Evolutionary conservation across 2,329 filamentous ascomycete genomes (phyloP), one percentile per base, ranked within the genome.

Genomic region (Trichoderma brevicompactum): DNA sequence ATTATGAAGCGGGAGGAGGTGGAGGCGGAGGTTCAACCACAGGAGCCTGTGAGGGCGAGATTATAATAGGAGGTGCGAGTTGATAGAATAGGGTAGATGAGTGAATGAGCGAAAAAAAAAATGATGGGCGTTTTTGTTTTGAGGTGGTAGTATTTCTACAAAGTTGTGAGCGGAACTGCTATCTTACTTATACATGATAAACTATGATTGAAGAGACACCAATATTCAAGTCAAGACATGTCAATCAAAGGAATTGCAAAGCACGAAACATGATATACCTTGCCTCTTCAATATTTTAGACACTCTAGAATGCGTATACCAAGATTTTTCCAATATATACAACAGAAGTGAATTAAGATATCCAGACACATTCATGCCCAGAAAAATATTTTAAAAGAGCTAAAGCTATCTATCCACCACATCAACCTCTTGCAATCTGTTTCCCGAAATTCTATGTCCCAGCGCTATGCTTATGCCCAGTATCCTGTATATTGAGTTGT

Each of bases 401-500:
- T 32, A 40, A 50, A 28, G 28, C 48, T 56, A 50, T 49, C 44
- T 38, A 60, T 32, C 48, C 28, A 15, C 17, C 28, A 32, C 41
- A 55, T 17, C 19, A 40, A 32, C 15, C 36, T 36, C 58, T 28
- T 61, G 38, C 58, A 61, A 61, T 61, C 58, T 61, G 58, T 43
- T 50, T 52, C 58, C 38, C 58, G 13, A 41, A 50, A 7, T 52
- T 43, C 56, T 9, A 40, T 32, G 19, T 56, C 28, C 40, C 38
- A 8, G 36, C 8, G 8, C n/a, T 17, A 49, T 60, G 44, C 7
- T 28, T 50, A 60, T 60, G 38, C 38, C 1, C 28, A 17, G 10
- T 32, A 4, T 9, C 38, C 2, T 43, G 38, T 61, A n/a, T 52
- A 61, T 61, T 5, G 15, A 15, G 2, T 44, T 19, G 40, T 28